Percentiles rank a stretch among this genome's conserved stretches.
These are phyloP conservation scores for Sphagnum tenellum DNA, from an alignment of 225 moss, liverwort and hornwort species.

Conservation along the genomic window DNA sequence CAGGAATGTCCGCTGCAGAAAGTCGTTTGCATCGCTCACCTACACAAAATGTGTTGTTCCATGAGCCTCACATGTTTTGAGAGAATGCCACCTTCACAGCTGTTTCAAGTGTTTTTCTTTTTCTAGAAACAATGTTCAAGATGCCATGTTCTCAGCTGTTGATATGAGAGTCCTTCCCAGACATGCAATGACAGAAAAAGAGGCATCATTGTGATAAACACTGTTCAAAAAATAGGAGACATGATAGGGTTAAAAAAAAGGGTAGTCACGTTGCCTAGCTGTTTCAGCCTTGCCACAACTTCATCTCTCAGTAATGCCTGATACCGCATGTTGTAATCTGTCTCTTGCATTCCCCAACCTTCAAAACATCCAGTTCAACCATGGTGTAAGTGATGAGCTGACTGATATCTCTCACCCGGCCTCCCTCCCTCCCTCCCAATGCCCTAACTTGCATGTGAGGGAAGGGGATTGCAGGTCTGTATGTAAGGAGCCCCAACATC, in stretches of 20 bases:
- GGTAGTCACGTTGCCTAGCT: slow-evolving; percentile 63
- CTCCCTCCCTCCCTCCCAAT: too few relatives aligned
- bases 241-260: background rate
- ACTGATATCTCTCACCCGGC: too few relatives aligned
- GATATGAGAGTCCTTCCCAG: background rate
- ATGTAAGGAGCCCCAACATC: background rate
- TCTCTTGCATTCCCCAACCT: slow-evolving; percentile 41
- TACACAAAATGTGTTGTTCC: slow-evolving; percentile 8
- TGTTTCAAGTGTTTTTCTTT: background rate
- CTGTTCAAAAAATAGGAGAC: too few relatives aligned
- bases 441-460: background rate
- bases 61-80: too few relatives aligned
- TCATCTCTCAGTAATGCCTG: slow-evolving; percentile 63
- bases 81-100: too few relatives aligned
- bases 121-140: background rate
- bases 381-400: background rate
- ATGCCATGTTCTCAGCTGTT: background rate
- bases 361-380: slow-evolving; percentile 3
- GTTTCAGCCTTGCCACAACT: slow-evolving; percentile 58
- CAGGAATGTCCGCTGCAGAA: slow-evolving; percentile 71
- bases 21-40: slow-evolving; percentile 66
- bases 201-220: background rate
- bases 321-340: slow-evolving; percentile 22
- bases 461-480: background rate
- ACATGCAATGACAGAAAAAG: background rate